These are phyloP conservation scores for Apostasia shenzhenica DNA, from an alignment of 106 monocot species.

Conservation along the genomic window DNA sequence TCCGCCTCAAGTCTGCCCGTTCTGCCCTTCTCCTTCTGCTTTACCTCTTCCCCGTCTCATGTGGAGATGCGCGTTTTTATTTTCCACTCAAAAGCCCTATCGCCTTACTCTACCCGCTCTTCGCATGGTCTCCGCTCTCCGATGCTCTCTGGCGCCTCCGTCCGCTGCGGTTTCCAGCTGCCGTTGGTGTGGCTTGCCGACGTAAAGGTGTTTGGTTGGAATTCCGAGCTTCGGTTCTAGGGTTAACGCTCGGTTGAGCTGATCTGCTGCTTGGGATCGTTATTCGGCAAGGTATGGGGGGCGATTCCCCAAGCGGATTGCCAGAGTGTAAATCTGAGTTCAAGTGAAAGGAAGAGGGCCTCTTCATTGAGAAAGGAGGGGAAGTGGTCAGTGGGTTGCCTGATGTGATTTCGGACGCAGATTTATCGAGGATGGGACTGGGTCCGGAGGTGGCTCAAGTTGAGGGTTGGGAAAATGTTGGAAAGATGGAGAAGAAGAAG, in stretches of 20 bases:
- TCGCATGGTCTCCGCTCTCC: slow-evolving; percentile 2
- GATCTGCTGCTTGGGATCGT: not conserved
- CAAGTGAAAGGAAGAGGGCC: not conserved
- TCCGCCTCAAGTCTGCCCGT: slow-evolving; percentile 8
- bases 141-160: slow-evolving; percentile 13
- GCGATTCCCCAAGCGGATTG: not conserved
- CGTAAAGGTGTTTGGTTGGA: not conserved
- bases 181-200: not conserved
- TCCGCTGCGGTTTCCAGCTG: not conserved
- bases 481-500: slow-evolving; percentile 13
- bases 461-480: slow-evolving; percentile 19
- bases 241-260: not conserved
- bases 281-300: not conserved
- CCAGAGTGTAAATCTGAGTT: not conserved
- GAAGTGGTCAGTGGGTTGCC: slow-evolving; percentile 3
- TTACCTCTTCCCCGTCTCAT: slow-evolving; percentile 8
- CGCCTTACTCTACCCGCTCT: not conserved
- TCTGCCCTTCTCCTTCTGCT: slow-evolving; percentile 22
- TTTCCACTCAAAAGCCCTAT: not conserved
- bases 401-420: not conserved
- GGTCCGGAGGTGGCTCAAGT: slow-evolving; percentile 22
- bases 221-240: not conserved
- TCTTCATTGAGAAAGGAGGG: not conserved
- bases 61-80: not conserved
- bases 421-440: slow-evolving; percentile 32